These are phyloP conservation scores for Xerocomus amazonicus DNA, from an alignment of 1,284 basidiomycete species.

Conservation along the genomic window DNA sequence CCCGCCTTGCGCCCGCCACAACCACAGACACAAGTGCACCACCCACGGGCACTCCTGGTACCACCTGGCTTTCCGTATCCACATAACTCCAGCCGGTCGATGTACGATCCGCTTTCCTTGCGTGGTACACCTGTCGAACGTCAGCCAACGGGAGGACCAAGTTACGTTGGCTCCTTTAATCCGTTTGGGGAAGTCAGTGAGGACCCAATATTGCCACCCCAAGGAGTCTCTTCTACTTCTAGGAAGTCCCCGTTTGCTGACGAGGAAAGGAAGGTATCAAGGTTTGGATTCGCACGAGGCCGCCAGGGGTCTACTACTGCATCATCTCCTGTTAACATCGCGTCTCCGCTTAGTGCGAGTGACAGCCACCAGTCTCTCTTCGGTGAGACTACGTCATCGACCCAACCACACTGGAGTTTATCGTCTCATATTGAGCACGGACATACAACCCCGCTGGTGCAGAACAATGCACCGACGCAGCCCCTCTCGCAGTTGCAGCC, in stretches of 20 bases:
- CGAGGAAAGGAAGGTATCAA: slow-evolving; percentile 73
- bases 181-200: slow-evolving; percentile 65
- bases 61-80: slow-evolving; percentile 54
- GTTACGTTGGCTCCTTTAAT: slow-evolving; percentile 73
- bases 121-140: slow-evolving; percentile 43
- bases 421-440: slow-evolving; percentile 45
- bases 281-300: slow-evolving; percentile 81
- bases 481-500: slow-evolving; percentile 27
- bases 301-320: slow-evolving; percentile 55
- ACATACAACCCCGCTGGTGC: slow-evolving; percentile 43
- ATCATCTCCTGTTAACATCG: slow-evolving; percentile 56
- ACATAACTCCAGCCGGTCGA: slow-evolving; percentile 43
- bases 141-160: slow-evolving; percentile 44
- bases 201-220: slow-evolving; percentile 32
- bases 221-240: slow-evolving; percentile 18
- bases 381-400: slow-evolving; percentile 38
- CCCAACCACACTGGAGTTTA: slow-evolving; percentile 45
- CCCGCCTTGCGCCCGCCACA: slow-evolving; percentile 48
- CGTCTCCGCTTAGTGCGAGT: slow-evolving; percentile 52
- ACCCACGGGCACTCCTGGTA: slow-evolving; percentile 37
- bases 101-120: slow-evolving; percentile 49
- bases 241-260: slow-evolving; percentile 36
- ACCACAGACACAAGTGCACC: slow-evolving; percentile 27
- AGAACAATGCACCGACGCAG: slow-evolving; percentile 42
- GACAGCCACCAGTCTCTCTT: slow-evolving; percentile 50